phyloP scores from a whole-genome alignment of 768 basidiomycete genomes.

The Amanita molliuscula region DNA sequence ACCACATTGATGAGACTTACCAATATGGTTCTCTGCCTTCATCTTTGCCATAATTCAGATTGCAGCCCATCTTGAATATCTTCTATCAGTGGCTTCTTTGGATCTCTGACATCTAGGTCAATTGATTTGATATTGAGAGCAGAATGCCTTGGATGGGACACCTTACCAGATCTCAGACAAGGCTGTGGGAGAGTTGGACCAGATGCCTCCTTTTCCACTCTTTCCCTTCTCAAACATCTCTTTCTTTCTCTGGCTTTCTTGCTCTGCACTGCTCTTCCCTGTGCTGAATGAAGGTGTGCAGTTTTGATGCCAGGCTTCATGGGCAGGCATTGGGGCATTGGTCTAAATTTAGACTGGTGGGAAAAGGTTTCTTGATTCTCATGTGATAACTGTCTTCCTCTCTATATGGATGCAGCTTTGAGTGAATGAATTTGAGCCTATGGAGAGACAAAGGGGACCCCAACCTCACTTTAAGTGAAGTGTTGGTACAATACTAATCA shows the following conservation, averaged over 20 bases:
- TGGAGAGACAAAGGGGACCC: not conserved
- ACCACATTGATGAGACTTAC: not conserved
- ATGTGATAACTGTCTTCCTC: not conserved
- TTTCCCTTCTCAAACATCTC: not conserved
- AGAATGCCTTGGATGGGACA: not conserved
- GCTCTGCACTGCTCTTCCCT: not conserved
- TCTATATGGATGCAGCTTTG: not conserved
- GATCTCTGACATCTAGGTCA: not conserved
- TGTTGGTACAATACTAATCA: not conserved
- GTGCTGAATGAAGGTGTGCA: not conserved
- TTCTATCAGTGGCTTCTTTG: not conserved
- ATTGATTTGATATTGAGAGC: not conserved
- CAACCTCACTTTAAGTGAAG: not conserved
- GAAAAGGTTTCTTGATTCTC: not conserved
- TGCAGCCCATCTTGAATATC: not conserved
- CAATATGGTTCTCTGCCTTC: not conserved
- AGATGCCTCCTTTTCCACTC: too few relatives aligned
- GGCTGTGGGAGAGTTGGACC: not conserved
- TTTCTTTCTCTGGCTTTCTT: not conserved
- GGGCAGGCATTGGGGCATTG: not conserved
- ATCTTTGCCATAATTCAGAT: not conserved
- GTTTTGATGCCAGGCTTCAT: not conserved
- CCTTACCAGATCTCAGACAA: not conserved
- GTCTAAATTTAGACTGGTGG: not conserved
- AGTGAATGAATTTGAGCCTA: not conserved